These are phyloP conservation scores for Russula sp. DNA, from an alignment of 768 basidiomycete species.

Conservation along the genomic window DNA sequence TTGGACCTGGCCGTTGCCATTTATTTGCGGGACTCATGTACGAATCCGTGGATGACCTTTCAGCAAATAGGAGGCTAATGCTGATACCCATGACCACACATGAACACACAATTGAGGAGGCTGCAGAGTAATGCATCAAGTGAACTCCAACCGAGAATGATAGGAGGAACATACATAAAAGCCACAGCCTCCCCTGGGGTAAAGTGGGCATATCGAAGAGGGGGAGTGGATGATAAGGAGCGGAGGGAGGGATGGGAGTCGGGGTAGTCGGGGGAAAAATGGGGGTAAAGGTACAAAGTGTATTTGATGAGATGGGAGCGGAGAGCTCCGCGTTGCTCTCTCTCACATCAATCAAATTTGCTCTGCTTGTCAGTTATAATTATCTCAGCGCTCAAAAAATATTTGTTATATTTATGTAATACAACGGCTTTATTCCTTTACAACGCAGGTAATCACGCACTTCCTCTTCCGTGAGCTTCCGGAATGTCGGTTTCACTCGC, in stretches of 20 bases:
- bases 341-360: not conserved
- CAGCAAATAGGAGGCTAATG: conserved; percentile 1
- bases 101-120: conserved; percentile 14
- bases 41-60: too few relatives aligned
- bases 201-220: conserved; percentile 19
- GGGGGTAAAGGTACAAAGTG: not conserved
- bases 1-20: not conserved
- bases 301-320: not conserved
- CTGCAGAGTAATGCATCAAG: conserved; percentile 1
- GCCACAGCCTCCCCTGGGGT: conserved; percentile 15
- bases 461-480: conserved; percentile 95
- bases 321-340: too few relatives aligned
- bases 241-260: not conserved
- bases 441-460: conserved; percentile 91
- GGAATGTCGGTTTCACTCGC: conserved; percentile 82
- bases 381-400: not conserved
- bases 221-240: not conserved
- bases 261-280: too few relatives aligned
- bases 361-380: not conserved
- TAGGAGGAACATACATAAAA: conserved; percentile 12
- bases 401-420: not conserved
- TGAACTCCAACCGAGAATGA: not conserved
- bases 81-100: conserved; percentile 18
- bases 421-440: conserved; percentile 38
- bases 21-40: accelerated